A percentile compares a stretch with the other conserved stretches of the same genome.
These are phyloP conservation scores for Eugenia klotzschiana DNA, from an alignment of 441 rosid genomes.

Conservation along the genomic window DNA sequence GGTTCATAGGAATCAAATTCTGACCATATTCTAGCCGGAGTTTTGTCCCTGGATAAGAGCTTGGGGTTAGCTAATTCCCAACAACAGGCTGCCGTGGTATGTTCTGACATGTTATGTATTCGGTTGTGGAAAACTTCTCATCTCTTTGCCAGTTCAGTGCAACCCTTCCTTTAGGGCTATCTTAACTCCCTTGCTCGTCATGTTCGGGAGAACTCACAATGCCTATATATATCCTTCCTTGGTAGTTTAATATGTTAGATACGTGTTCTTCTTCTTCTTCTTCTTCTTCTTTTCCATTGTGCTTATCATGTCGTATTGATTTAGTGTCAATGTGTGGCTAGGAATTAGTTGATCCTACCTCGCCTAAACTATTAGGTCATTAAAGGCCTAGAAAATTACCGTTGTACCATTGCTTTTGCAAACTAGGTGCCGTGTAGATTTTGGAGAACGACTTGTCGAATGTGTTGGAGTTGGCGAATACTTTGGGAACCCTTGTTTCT, in stretches of 20 bases:
- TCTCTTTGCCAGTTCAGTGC: not conserved
- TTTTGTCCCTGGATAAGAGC: not conserved
- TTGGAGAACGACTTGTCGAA: too few relatives aligned
- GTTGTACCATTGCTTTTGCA: not conserved
- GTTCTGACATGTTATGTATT: not conserved
- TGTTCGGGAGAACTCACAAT: not conserved
- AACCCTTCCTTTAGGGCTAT: not conserved
- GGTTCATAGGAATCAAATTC: not conserved
- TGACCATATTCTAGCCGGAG: not conserved
- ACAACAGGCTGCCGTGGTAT: not conserved
- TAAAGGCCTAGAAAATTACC: not conserved
- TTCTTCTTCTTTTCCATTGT: not conserved
- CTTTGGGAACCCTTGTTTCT: too few relatives aligned
- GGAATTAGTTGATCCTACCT: not conserved
- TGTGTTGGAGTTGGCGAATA: too few relatives aligned
- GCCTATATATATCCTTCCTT: not conserved
- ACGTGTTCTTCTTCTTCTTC: too few relatives aligned
- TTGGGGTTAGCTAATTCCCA: not conserved
- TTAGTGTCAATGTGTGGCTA: not conserved
- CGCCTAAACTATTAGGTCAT: not conserved
- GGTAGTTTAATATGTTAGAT: not conserved
- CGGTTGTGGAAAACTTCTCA: not conserved
- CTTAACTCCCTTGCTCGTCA: rapidly evolving
- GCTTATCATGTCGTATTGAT: not conserved
- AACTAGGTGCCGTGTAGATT: too few relatives aligned